Evolutionary conservation across 2,329 filamentous ascomycete genomes (phyloP).

Genomic region (Tolypocladium pustulatum): DNA sequence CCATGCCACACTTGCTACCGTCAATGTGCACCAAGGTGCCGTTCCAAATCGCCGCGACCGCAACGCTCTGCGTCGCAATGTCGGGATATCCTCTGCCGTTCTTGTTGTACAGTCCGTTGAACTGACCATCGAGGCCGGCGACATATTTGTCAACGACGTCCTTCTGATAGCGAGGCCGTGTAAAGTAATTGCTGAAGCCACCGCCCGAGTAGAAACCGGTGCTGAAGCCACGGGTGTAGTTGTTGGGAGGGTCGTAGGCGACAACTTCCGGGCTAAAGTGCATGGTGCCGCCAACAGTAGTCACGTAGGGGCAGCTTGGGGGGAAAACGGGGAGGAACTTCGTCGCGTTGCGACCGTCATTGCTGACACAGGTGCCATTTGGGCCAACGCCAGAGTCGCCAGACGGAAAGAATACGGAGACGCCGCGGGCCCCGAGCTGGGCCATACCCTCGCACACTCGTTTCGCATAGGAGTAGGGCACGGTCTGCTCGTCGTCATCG

Average conservation of each 20-base stretch:
- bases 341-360: background rate
- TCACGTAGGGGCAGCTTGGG: background rate
- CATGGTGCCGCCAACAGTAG: background rate
- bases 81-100: background rate
- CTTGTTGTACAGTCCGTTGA: background rate
- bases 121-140: background rate
- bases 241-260: background rate
- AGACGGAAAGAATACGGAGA: background rate
- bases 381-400: background rate
- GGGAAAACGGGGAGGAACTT: background rate
- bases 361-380: background rate
- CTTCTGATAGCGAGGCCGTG: background rate
- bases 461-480: background rate
- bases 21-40: background rate
- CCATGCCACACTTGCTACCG: background rate
- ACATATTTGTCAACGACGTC: background rate
- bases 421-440: background rate
- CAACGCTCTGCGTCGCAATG: background rate
- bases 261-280: background rate
- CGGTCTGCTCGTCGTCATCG: background rate
- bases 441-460: background rate
- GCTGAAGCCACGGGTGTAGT: background rate
- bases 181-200: background rate
- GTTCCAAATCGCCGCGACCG: background rate
- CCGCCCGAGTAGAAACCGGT: background rate